Percentiles rank a stretch among this genome's conserved stretches.
Evolutionary conservation across 1,284 basidiomycete genomes (phyloP).

Genomic region (Rhodotorula sp.): DNA sequence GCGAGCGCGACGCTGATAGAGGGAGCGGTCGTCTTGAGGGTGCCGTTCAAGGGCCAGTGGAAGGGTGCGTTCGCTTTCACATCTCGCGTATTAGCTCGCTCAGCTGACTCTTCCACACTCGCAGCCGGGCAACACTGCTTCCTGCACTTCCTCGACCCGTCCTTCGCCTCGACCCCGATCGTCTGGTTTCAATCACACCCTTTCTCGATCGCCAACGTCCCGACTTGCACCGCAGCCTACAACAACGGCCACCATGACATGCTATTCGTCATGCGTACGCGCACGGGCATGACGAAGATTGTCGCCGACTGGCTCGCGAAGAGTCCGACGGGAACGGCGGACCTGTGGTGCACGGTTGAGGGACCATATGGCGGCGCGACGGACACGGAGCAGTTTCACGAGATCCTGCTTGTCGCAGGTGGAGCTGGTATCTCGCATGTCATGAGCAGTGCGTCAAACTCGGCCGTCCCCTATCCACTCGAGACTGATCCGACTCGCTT

Average conservation of each 20-base stretch:
- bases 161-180: conserved; percentile 24
- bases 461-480: background rate
- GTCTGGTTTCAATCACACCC: conserved; percentile 36
- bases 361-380: conserved; percentile 16
- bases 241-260: conserved; percentile 27
- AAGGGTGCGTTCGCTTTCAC: background rate
- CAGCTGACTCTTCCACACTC: background rate
- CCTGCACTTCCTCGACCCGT: conserved; percentile 21
- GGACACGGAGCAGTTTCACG: conserved; percentile 31
- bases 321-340: conserved; percentile 11
- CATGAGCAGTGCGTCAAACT: conserved; percentile 21
- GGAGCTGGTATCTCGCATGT: conserved; percentile 33
- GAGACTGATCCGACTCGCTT: background rate
- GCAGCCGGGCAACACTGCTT: conserved; percentile 11
- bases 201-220: conserved; percentile 39
- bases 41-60: conserved; percentile 36
- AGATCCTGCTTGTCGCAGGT: conserved; percentile 31
- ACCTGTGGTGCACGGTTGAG: conserved; percentile 28
- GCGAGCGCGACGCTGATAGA: conserved; percentile 31
- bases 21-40: conserved; percentile 33
- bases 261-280: conserved; percentile 33
- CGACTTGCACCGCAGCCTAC: conserved; percentile 14
- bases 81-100: too few relatives aligned
- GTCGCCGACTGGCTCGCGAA: conserved; percentile 19
- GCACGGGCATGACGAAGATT: conserved; percentile 32